phyloP scores from a whole-genome alignment of 805 yeast species.

The Ogataea paradorogensis region DNA sequence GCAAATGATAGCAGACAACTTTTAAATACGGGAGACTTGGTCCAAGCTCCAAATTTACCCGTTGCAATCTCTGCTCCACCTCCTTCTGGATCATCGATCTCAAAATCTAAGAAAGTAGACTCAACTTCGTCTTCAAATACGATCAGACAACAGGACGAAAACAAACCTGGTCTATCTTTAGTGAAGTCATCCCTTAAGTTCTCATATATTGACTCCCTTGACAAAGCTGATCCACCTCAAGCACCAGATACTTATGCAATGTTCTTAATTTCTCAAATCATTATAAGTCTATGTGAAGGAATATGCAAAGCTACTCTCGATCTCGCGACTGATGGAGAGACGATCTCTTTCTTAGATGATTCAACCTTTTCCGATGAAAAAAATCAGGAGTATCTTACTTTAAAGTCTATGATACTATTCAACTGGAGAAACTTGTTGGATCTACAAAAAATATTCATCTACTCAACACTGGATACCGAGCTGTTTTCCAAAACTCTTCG shows the following conservation, averaged over 20 bases:
- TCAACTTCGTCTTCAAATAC: constrained; percentile 13
- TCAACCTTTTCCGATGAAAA: constrained; percentile 16
- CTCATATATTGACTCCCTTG: constrained; percentile 70
- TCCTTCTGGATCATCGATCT: constrained; percentile 4
- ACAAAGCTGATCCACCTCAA: constrained; percentile 74
- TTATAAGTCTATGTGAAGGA: constrained; percentile 64
- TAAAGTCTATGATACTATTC: constrained; percentile 31
- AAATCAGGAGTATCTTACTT: constrained; percentile 11
- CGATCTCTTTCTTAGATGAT: constrained; percentile 23
- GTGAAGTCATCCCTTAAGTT: constrained; percentile 47
- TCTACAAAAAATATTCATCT: constrained; percentile 51
- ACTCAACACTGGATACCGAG: constrained; percentile 67
- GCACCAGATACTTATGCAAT: constrained; percentile 61
- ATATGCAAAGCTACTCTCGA: constrained; percentile 52
- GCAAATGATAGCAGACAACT: constrained; percentile 32
- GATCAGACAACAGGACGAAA: constrained; percentile 13
- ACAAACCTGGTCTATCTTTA: constrained; percentile 35
- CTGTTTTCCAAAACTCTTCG: constrained; percentile 65
- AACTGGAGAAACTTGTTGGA: constrained; percentile 41
- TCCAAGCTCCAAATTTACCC: constrained; percentile 29
- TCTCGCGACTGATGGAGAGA: constrained; percentile 30
- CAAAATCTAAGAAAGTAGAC: constrained; percentile 2
- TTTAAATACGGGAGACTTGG: constrained; percentile 35
- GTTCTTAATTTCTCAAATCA: constrained; percentile 52
- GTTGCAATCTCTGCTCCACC: constrained; percentile 13